These are phyloP conservation scores for Leishmania martiniquensis DNA, from an alignment of 208 protist species.

Conservation along the genomic window DNA sequence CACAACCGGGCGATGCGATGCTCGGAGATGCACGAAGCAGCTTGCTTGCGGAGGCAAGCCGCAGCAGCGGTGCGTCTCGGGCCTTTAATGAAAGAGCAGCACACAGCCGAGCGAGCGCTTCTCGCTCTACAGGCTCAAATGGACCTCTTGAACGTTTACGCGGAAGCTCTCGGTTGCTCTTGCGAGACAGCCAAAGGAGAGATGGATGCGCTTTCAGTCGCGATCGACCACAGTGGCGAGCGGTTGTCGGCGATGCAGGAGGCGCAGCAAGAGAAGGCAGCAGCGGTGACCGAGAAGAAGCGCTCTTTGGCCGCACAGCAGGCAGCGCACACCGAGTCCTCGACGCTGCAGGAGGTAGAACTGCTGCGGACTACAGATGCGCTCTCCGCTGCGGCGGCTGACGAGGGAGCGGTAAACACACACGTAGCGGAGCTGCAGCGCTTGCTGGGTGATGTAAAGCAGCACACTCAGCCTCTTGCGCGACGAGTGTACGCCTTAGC, in stretches of 20 bases:
- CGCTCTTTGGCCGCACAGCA: neutral
- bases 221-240: slow-evolving; percentile 10
- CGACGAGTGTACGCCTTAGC: slow-evolving; percentile 7
- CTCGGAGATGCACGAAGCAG: neutral
- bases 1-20: neutral
- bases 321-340: neutral
- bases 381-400: neutral
- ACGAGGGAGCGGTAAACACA: neutral
- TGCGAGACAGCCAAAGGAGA: slow-evolving; percentile 10
- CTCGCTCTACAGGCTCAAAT: neutral
- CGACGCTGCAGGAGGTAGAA: neutral
- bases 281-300: neutral
- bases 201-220: slow-evolving; percentile 18
- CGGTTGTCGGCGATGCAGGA: slow-evolving; percentile 3
- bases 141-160: slow-evolving; percentile 1
- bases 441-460: neutral
- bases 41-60: neutral
- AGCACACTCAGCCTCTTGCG: neutral
- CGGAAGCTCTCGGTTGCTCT: neutral
- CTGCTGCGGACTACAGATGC: neutral
- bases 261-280: neutral
- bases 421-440: slow-evolving; percentile 4
- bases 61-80: neutral
- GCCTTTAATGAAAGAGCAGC: neutral
- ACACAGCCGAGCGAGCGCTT: neutral